Evolutionary conservation across 2,329 filamentous ascomycete genomes (phyloP).

Genomic region (Pochonia chlamydosporia): DNA sequence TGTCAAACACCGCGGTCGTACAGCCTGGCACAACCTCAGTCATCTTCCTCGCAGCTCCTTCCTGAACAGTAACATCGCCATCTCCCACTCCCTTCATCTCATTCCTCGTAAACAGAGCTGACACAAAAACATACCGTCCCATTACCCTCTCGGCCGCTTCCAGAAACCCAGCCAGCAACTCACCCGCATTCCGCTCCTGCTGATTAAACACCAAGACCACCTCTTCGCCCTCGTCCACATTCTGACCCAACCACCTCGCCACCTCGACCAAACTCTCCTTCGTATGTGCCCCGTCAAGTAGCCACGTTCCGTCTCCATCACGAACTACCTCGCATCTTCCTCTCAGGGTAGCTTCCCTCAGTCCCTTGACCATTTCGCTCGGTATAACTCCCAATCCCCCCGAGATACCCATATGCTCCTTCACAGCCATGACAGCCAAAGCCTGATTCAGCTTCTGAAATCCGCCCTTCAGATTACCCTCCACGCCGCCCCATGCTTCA

Average conservation of each 20-base stretch:
- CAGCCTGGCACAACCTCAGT: conserved; percentile 42
- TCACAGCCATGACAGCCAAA: conserved; percentile 49
- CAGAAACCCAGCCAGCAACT: conserved; percentile 59
- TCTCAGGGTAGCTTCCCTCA: conserved; percentile 62
- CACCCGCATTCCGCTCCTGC: conserved; percentile 70
- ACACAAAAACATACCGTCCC: conserved; percentile 50
- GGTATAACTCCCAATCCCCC: conserved; percentile 20
- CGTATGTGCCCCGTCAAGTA: conserved; percentile 85
- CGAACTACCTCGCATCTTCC: conserved; percentile 71
- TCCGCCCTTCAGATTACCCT: conserved; percentile 36
- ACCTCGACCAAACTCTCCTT: conserved; percentile 74
- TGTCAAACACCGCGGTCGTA: conserved; percentile 50
- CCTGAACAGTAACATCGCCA: conserved; percentile 55
- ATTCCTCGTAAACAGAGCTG: conserved; percentile 79
- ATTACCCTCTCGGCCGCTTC: conserved; percentile 39
- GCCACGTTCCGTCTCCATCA: conserved; percentile 57
- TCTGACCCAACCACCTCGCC: conserved; percentile 67
- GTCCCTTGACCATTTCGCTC: conserved; percentile 51
- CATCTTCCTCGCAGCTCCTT: conserved; percentile 58
- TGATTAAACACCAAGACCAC: conserved; percentile 83
- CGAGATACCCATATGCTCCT: conserved; percentile 44
- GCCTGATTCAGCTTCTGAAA: conserved; percentile 57
- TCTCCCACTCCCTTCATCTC: conserved; percentile 25
- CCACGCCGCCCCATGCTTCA: conserved; percentile 35
- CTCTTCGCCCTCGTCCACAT: conserved; percentile 25